These are phyloP conservation scores for Huntiella savannae DNA, from an alignment of 2,329 filamentous ascomycete genomes.

Conservation along the genomic window DNA sequence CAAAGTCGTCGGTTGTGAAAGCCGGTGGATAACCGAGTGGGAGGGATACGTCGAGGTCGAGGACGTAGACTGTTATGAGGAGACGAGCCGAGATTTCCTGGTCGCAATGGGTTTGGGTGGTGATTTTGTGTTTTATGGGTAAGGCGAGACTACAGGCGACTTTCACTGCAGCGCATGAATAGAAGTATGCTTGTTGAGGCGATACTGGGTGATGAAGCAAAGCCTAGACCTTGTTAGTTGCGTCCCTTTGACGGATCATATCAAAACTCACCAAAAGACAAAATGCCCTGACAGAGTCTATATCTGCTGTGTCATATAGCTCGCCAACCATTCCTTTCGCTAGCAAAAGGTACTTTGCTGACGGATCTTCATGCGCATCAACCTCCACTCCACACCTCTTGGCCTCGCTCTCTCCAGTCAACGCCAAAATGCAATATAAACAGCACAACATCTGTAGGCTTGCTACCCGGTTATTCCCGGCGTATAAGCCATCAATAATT, in stretches of 20 bases:
- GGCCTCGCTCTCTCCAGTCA: constrained; percentile 16
- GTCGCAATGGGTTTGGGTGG: constrained; percentile 14
- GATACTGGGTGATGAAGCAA: constrained; percentile 11
- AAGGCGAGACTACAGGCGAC: constrained; percentile 16
- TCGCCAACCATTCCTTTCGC: constrained; percentile 15
- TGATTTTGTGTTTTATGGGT: constrained; percentile 13
- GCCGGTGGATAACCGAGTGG: constrained; percentile 16
- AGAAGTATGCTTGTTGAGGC: constrained; percentile 16
- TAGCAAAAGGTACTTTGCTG: constrained; percentile 14
- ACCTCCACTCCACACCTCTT: constrained; percentile 4
- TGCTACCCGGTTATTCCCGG: constrained; percentile 14
- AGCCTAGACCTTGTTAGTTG: not conserved
- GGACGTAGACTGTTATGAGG: constrained; percentile 15
- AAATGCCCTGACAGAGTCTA: constrained; percentile 15
- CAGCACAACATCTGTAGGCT: constrained; percentile 15
- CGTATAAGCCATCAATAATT: constrained; percentile 15
- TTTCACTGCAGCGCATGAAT: constrained; percentile 15
- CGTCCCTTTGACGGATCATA: no score
- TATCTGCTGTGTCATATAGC: constrained; percentile 15
- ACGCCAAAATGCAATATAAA: constrained; percentile 15
- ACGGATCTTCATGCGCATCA: constrained; percentile 6
- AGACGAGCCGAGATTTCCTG: constrained; percentile 14
- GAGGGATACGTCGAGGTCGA: constrained; percentile 15
- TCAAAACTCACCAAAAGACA: constrained; percentile 14
- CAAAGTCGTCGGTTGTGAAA: constrained; percentile 12